A percentile compares a stretch with the other conserved stretches of the same genome.
Evolutionary conservation across 495 filamentous ascomycete species (phyloP).

Genomic region (Aspergillus saccharolyticus): DNA sequence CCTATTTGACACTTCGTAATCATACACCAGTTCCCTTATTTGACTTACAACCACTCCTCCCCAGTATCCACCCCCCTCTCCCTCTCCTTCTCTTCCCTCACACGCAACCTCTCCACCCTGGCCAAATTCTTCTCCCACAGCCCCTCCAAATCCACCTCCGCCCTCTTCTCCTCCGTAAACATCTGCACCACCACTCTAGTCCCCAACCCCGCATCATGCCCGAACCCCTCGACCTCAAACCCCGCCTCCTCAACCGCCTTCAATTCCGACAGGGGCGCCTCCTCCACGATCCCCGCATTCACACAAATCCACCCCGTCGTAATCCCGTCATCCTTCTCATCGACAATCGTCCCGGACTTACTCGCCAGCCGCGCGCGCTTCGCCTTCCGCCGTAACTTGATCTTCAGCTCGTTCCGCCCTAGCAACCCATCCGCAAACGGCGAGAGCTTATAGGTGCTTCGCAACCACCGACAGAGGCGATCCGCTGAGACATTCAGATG

Average conservation of each 20-base stretch:
- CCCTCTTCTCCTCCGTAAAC: slow-evolving; percentile 79
- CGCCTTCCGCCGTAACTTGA: slow-evolving; percentile 74
- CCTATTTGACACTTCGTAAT: background rate
- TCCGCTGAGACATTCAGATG: slow-evolving; percentile 92
- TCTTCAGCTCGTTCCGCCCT: slow-evolving; percentile 85
- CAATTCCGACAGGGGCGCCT: slow-evolving; percentile 23
- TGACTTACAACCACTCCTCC: background rate
- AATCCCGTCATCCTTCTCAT: slow-evolving; percentile 70
- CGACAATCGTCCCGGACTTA: slow-evolving; percentile 43
- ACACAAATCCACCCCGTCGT: slow-evolving; percentile 95
- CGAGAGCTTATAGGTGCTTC: slow-evolving; percentile 60
- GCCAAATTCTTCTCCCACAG: slow-evolving; percentile 63
- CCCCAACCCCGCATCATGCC: slow-evolving; percentile 45
- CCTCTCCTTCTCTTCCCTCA: background rate
- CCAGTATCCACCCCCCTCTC: background rate
- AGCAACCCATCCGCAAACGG: slow-evolving; percentile 84
- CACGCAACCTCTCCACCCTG: slow-evolving; percentile 29
- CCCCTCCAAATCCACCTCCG: slow-evolving; percentile 74
- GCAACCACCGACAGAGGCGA: slow-evolving; percentile 78
- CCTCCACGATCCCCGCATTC: slow-evolving; percentile 68
- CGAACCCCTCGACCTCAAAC: slow-evolving; percentile 74
- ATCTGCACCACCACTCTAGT: slow-evolving; percentile 82
- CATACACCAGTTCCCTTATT: background rate
- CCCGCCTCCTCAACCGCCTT: slow-evolving; percentile 26
- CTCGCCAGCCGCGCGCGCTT: slow-evolving; percentile 72